phyloP scores from a whole-genome alignment of 352 stramenopile species.

The Pythium aquatile region DNA sequence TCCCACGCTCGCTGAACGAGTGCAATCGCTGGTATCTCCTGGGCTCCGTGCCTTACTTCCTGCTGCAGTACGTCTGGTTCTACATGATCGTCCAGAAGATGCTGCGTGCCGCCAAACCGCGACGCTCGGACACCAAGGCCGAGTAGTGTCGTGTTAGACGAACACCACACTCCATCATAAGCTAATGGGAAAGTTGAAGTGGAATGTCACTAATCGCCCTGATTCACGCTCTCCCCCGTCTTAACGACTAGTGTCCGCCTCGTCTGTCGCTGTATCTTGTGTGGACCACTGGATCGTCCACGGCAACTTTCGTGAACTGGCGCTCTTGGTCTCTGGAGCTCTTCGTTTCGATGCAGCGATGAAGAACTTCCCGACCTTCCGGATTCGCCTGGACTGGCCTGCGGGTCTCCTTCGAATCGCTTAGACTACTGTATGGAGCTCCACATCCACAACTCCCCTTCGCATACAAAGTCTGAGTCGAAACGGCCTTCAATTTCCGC shows the following conservation, averaged over 20 bases:
- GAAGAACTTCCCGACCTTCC: too few relatives aligned
- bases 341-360: not conserved
- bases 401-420: not conserved
- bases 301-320: not conserved
- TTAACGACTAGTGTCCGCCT: not conserved
- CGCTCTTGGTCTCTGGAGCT: not conserved
- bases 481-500: not conserved
- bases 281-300: not conserved
- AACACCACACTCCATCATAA: not conserved
- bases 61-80: constrained; percentile 77
- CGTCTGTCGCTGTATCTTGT: not conserved
- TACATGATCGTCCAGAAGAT: constrained; percentile 70
- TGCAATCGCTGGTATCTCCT: constrained; percentile 59
- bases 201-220: not conserved
- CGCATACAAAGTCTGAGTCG: not conserved
- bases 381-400: not conserved
- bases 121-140: constrained; percentile 4
- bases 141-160: constrained; percentile 2
- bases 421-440: too few relatives aligned
- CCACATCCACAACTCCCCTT: not conserved
- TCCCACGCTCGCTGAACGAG: constrained; percentile 38
- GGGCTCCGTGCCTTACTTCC: constrained; percentile 62
- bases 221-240: not conserved
- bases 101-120: constrained; percentile 11
- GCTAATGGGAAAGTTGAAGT: not conserved